These are phyloP conservation scores for Aspergillus egyptiacus DNA, from an alignment of 495 filamentous ascomycete species.

Conservation along the genomic window DNA sequence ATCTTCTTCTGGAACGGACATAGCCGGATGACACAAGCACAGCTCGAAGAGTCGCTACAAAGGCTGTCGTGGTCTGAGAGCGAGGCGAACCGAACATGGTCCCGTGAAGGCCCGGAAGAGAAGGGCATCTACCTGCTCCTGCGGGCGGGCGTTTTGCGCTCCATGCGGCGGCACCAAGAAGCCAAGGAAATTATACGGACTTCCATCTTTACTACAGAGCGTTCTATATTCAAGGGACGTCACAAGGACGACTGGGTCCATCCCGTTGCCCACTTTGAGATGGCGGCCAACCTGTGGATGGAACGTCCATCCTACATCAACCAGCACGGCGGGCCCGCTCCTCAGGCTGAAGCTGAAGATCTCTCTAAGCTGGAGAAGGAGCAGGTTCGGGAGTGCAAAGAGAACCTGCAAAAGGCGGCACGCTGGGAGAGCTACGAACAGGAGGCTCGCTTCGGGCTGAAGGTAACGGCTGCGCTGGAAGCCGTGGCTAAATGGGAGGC, in stretches of 20 bases:
- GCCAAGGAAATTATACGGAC: conserved; percentile 58
- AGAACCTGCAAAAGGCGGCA: conserved; percentile 70
- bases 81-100: conserved; percentile 48
- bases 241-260: conserved; percentile 75
- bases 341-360: conserved; percentile 10
- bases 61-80: conserved; percentile 62
- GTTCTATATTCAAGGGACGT: conserved; percentile 61
- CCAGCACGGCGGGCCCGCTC: conserved; percentile 23
- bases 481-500: conserved; percentile 65
- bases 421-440: conserved; percentile 82
- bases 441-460: conserved; percentile 79
- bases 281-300: conserved; percentile 76
- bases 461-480: conserved; percentile 72
- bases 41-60: conserved; percentile 58
- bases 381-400: conserved; percentile 59
- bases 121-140: conserved; percentile 61
- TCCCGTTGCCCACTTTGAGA: conserved; percentile 82
- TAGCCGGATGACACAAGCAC: conserved; percentile 64
- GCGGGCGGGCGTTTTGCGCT: conserved; percentile 60
- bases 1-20: conserved; percentile 87
- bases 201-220: conserved; percentile 59
- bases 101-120: conserved; percentile 65
- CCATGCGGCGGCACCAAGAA: conserved; percentile 52
- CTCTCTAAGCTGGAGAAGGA: conserved; percentile 40
- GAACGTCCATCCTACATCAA: conserved; percentile 42